phyloP scores from a whole-genome alignment of 2,329 filamentous ascomycete genomes.

The Phialophora expanda region DNA sequence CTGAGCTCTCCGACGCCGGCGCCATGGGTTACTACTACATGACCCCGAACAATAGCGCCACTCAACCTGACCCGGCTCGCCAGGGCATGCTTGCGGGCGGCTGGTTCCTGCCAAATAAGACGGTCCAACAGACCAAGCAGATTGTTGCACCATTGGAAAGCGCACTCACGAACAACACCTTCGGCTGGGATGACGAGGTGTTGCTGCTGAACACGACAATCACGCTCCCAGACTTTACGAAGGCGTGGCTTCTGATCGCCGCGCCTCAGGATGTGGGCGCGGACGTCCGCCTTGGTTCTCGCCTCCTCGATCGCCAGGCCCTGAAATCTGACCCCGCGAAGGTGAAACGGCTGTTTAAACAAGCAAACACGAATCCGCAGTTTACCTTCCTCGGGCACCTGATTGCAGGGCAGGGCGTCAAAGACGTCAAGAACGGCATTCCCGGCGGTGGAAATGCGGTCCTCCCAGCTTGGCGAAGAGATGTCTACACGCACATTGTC shows the following conservation, averaged over 20 bases:
- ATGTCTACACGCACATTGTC: constrained; percentile 42
- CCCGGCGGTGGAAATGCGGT: constrained; percentile 40
- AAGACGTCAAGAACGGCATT: constrained; percentile 37
- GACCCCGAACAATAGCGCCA: constrained; percentile 32
- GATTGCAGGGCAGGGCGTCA: constrained; percentile 40
- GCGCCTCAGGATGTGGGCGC: constrained; percentile 24
- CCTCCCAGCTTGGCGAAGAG: constrained; percentile 44
- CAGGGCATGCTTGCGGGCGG: constrained; percentile 27
- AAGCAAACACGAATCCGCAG: constrained; percentile 30
- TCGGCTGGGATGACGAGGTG: constrained; percentile 39
- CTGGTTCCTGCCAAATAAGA: constrained; percentile 34
- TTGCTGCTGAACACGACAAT: constrained; percentile 40
- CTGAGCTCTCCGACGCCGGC: constrained; percentile 29
- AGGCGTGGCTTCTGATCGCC: constrained; percentile 12
- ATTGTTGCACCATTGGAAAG: constrained; percentile 32
- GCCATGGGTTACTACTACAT: constrained; percentile 35
- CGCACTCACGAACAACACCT: constrained; percentile 34
- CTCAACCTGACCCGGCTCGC: constrained; percentile 15
- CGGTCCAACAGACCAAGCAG: constrained; percentile 20
- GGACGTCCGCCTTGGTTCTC: constrained; percentile 31
- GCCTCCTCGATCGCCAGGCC: constrained; percentile 27
- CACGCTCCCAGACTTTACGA: constrained; percentile 41
- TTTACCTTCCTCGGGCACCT: constrained; percentile 31
- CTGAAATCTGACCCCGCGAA: constrained; percentile 31
- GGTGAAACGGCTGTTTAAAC: constrained; percentile 35